Conservation (phyloP, 2,329 filamentous ascomycete species). For the Hypoxylon sp. region DNA sequence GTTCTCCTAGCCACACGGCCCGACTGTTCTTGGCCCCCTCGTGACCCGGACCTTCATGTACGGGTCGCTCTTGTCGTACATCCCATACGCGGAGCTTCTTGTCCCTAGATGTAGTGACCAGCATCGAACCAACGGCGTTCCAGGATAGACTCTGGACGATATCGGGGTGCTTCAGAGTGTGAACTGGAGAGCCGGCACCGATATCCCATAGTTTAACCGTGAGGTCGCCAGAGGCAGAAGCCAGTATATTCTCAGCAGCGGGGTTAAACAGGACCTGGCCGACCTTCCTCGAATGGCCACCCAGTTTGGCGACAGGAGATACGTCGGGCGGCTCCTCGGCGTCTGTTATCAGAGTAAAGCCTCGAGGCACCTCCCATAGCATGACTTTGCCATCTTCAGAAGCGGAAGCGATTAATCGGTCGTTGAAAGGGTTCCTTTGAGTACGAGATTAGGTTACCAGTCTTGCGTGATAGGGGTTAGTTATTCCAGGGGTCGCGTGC, state of each 20-base stretch:
- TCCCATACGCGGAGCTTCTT: conserved; percentile 99
- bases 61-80: conserved; percentile 87
- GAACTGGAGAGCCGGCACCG: conserved; percentile 74
- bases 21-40: conserved; percentile 96
- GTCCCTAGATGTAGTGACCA: conserved; percentile 94
- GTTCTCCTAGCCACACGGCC: conserved; percentile 95
- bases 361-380: conserved; percentile 91
- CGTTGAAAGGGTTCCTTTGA: conserved; percentile 94
- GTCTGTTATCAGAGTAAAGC: conserved; percentile 85
- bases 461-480: conserved; percentile 24
- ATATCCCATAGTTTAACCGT: conserved; percentile 97
- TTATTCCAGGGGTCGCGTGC: conserved; percentile 42
- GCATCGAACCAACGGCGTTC: conserved; percentile 85
- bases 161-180: conserved; percentile 84
- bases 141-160: conserved; percentile 96
- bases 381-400: conserved; percentile 98
- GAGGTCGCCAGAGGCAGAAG: conserved; percentile 93
- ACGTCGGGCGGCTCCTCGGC: conserved; percentile 85
- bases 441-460: conserved; percentile 42
- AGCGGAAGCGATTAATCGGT: conserved; percentile 88
- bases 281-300: conserved; percentile 92
- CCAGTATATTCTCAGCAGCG: conserved; percentile 91
- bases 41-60: conserved; percentile 85
- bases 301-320: conserved; percentile 79
- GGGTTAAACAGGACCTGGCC: conserved; percentile 99